phyloP scores from a whole-genome alignment of 108 stramenopile genomes.

The Cylindrotheca fusiformis region DNA sequence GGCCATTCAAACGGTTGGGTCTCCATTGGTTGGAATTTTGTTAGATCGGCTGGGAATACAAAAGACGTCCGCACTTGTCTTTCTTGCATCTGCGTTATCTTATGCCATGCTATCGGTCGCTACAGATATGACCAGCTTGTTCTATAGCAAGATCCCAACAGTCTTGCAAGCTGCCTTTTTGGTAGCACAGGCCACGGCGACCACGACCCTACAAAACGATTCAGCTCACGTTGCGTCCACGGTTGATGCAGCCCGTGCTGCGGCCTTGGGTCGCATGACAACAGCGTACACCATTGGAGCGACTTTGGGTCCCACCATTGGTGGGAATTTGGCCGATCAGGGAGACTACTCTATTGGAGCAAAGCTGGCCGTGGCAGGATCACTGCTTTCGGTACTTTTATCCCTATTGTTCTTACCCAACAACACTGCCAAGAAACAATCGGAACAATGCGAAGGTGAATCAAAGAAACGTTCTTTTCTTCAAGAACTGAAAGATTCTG shows the following conservation, averaged over 20 bases:
- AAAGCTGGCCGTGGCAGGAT: conserved; percentile 64
- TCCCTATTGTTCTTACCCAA: conserved; percentile 48
- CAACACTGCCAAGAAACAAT: not conserved
- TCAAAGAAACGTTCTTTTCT: conserved; percentile 25
- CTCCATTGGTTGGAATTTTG: conserved; percentile 63
- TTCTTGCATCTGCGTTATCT: conserved; percentile 54
- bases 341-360: conserved; percentile 69
- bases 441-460: conserved; percentile 1
- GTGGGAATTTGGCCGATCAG: conserved; percentile 57
- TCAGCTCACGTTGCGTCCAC: conserved; percentile 5
- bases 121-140: conserved; percentile 42
- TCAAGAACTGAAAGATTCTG: conserved; percentile 25
- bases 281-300: conserved; percentile 79
- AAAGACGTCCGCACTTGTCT: conserved; percentile 50
- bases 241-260: conserved; percentile 31
- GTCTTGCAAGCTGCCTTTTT: conserved; percentile 74
- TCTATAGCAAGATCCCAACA: conserved; percentile 68
- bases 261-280: conserved; percentile 76
- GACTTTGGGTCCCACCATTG: conserved; percentile 70
- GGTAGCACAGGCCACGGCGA: conserved; percentile 77
- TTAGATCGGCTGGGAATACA: conserved; percentile 67
- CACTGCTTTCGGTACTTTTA: conserved; percentile 56
- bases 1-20: conserved; percentile 63
- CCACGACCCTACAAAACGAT: conserved; percentile 26
- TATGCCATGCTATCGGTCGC: conserved; percentile 65